Base-by-base conservation (phyloP, 2,329 filamentous ascomycete genomes). In the Fusarium lyarnte region DNA sequence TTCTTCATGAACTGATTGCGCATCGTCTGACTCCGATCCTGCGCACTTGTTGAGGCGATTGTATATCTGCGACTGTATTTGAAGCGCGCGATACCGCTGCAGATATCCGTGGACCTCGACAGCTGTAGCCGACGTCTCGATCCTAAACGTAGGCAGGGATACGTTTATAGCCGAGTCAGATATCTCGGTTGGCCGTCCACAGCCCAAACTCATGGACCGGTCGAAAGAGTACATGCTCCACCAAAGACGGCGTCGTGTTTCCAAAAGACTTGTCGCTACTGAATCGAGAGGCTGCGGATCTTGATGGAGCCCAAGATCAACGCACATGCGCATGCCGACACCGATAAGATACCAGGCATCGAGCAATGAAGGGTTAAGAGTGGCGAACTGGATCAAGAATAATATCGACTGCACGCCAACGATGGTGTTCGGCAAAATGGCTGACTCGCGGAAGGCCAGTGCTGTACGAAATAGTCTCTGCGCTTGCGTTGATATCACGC, bases 311-410 rank as follows among this genome's bases (percentile, higher is more conserved):
- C 64, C 64, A 3, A 67, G 63, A 3, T 67, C 64, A 10, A 67
- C 64, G 10, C 63, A 67, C 64, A 67, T 67, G 0, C 64, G 54
- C 62, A 67, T 67, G 0, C 64, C 64, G 2, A 67, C 64, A 1
- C 64, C 64, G 3, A 67, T 67, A 3, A 67, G 36, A 21, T 67
- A 67, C 64, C 64, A 67, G 1, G 64, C 64, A 1, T 67, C 63
- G 0, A 67, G 47, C 9, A 67, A 6, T 0, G 63, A 67, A 2
- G 63, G 65, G 12, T 67, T 67, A 4, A 67, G 39, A 17, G 65
- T 67, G 1, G 46, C 63, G 3, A 67, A 67, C 19, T 63, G 65
- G 4, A 68, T 51, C 8, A 68, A 17, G 0, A 67, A 67, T 3
- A 62, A 3, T 0, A 68, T 54, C 0, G 63, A 67, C 16, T 67